Conservation (phyloP, 352 stramenopile species). For the Labyrinthula sp. region DNA sequence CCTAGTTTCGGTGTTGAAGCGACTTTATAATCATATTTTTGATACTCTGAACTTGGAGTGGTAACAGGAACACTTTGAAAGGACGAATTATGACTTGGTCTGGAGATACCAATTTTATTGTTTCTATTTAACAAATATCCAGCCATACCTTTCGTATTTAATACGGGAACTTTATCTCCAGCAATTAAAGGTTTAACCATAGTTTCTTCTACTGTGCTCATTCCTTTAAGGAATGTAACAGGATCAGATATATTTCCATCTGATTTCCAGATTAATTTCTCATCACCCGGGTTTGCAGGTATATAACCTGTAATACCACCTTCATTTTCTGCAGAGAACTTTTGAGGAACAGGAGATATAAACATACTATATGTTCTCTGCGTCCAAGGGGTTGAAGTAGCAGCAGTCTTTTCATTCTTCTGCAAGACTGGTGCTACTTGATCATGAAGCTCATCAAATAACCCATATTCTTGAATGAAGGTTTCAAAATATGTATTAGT, state of each 20-base stretch:
- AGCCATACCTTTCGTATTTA: too few relatives aligned
- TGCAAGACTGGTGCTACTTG: conserved; percentile 7
- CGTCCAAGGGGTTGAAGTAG: conserved; percentile 8
- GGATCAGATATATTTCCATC: not conserved
- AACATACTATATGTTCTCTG: conserved; percentile 21
- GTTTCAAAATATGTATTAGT: conserved; percentile 15
- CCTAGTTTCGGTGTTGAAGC: not conserved
- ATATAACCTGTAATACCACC: not conserved
- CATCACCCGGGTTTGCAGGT: not conserved
- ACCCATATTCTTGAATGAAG: not conserved
- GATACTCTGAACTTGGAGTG: not conserved
- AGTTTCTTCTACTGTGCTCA: not conserved
- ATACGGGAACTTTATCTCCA: too few relatives aligned
- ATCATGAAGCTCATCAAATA: conserved; percentile 21
- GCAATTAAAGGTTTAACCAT: not conserved
- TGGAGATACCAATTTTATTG: too few relatives aligned
- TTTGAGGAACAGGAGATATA: conserved; percentile 9
- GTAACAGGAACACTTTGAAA: not conserved
- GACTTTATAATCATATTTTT: not conserved
- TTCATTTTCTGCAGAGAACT: not conserved
- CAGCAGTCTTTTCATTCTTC: not conserved
- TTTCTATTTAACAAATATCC: too few relatives aligned
- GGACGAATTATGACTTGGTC: too few relatives aligned
- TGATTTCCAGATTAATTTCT: not conserved
- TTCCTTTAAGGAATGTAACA: not conserved